These are phyloP conservation scores for Amaranthus palmeri DNA, from an alignment of 148 eudicot genomes.

Conservation along the genomic window DNA sequence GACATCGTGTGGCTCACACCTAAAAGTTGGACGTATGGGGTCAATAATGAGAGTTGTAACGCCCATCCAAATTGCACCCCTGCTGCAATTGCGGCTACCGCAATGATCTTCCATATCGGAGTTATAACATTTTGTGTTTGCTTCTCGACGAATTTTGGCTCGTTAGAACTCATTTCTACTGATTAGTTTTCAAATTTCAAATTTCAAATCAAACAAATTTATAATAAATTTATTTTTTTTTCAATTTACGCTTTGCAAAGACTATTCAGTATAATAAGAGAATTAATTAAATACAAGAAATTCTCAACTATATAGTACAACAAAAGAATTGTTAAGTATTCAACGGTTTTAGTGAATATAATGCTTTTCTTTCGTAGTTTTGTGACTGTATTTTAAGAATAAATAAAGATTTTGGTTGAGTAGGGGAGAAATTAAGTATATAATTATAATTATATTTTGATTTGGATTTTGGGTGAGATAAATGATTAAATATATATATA, in stretches of 20 bases:
- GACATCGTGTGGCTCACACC: constrained; percentile 69
- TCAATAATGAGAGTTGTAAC: constrained; percentile 63
- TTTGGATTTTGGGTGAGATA: neutral
- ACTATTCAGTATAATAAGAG: too few species aligned
- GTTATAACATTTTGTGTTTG: constrained; percentile 10
- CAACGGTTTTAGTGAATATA: too few species aligned
- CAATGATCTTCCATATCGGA: constrained; percentile 31
- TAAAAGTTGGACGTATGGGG: constrained; percentile 65
- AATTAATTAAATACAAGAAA: too few species aligned
- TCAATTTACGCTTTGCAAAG: too few species aligned
- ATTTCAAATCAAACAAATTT: neutral
- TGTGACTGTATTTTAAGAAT: neutral
- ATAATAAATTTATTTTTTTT: neutral
- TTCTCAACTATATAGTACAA: too few species aligned
- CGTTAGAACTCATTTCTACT: constrained; percentile 17
- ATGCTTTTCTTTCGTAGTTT: neutral
- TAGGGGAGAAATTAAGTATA: neutral
- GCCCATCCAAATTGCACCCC: constrained; percentile 93
- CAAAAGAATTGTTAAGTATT: too few species aligned
- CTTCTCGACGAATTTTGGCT: neutral
- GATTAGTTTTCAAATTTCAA: neutral
- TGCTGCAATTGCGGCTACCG: constrained; percentile 63
- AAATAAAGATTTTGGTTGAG: neutral
- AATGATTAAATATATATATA: constrained; percentile 2
- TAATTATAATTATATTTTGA: neutral